Evolutionary conservation across 2,329 filamentous ascomycete genomes (phyloP), one percentile per base, ranked within the genome.

Genomic region (Neonectria hederae): DNA sequence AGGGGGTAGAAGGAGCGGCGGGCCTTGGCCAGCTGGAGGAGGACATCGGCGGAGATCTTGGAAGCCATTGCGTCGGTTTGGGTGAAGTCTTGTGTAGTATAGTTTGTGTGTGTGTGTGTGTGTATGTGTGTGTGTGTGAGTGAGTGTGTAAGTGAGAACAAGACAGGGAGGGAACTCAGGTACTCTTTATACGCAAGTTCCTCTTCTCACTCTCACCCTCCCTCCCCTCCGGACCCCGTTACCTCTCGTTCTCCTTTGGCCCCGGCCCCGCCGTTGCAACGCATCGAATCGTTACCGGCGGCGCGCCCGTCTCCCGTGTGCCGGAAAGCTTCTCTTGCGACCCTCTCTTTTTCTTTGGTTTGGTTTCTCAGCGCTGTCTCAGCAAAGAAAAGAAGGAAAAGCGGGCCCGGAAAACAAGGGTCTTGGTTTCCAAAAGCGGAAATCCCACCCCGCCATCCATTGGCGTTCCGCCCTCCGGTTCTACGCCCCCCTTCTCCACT

Each of bases 1-100:
- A 93, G 86, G 56, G 83, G 79, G 83, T 94, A 93, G 84, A 86
- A 81, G 76, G 87, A 86, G 79, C 92, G 90, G 77, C 92, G 91
- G 78, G 81, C 78, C 82, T 88, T 86, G 83, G 91, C 78, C 76
- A 88, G 85, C 66, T 89, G 83, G 77, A 93, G 79, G 82, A 93
- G 83, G 67, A 83, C 62, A 66, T 83, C 79, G 75, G 85, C 77
- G 69, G 78, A 78, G 65, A 77, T 54, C 72, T 80, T 78, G 72
- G 80, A 67, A 65, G 82, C 76, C 82, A 83, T 85, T 73, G 76
- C 82, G 78, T 72, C 65, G 65, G 78, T 66, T 59, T 68, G 40
- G 28, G 19, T n/a, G 46, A 32, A 14, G 24, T 30, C 10, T 66
- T 57, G 74, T 72, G 38, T 9, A 28, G 26, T 9, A 6, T 42